These are phyloP conservation scores for Croton laevigatus DNA, from an alignment of 441 rosid genomes.

Conservation along the genomic window DNA sequence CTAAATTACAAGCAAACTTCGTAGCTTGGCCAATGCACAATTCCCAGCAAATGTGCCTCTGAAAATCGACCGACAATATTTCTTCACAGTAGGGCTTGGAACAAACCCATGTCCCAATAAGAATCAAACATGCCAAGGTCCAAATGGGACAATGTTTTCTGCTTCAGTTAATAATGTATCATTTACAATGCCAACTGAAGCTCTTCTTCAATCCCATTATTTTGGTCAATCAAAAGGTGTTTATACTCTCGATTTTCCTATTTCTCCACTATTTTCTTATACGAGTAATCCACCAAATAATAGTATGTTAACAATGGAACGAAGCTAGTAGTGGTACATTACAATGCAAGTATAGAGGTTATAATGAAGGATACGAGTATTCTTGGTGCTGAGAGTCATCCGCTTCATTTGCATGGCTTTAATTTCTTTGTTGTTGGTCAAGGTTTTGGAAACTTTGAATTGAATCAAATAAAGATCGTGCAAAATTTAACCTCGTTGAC, in stretches of 20 bases:
- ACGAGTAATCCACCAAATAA: constrained; percentile 57
- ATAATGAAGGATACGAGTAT: constrained; percentile 63
- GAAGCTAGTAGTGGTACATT: constrained; percentile 38
- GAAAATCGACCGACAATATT: constrained; percentile 34
- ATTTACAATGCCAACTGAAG: constrained; percentile 42
- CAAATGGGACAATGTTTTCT: constrained; percentile 49
- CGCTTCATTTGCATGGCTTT: constrained; percentile 62
- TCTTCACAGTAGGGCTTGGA: constrained; percentile 60
- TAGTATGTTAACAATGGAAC: constrained; percentile 43
- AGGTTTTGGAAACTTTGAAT: constrained; percentile 55
- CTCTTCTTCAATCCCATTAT: constrained; percentile 43
- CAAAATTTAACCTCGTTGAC: constrained; percentile 48
- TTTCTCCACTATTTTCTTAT: constrained; percentile 32
- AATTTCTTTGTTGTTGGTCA: constrained; percentile 57
- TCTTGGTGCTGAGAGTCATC: constrained; percentile 63
- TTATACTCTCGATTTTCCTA: constrained; percentile 49
- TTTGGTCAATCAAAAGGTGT: constrained; percentile 33
- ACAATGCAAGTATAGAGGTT: constrained; percentile 51
- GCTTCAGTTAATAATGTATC: constrained; percentile 58
- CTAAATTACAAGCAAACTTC: constrained; percentile 35
- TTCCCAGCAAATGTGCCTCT: constrained; percentile 53
- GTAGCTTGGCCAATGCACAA: constrained; percentile 39
- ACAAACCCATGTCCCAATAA: constrained; percentile 40
- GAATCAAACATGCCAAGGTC: constrained; percentile 60
- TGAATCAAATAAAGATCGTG: constrained; percentile 40